These are phyloP conservation scores for Laguncularia racemosa DNA, from an alignment of 345 rosid species.

Conservation along the genomic window DNA sequence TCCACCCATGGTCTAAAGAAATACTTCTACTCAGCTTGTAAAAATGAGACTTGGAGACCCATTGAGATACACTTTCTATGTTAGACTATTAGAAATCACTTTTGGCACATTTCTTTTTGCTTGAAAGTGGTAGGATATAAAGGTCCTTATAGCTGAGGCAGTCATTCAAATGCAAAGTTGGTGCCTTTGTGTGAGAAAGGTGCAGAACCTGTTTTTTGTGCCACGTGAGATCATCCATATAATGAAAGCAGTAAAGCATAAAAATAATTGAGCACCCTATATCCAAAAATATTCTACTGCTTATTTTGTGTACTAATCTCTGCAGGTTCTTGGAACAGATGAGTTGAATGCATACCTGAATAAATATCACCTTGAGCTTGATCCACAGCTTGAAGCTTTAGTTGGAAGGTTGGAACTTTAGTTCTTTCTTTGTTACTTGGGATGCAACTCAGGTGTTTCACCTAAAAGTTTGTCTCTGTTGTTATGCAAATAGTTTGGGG, in stretches of 20 bases:
- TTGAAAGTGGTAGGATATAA: not conserved
- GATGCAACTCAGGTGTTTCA: not conserved
- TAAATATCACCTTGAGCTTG: slow-evolving; percentile 79
- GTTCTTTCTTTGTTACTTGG: not conserved
- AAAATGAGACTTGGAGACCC: not conserved
- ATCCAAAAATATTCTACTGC: not conserved
- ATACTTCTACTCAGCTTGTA: not conserved
- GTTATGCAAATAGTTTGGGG: not conserved
- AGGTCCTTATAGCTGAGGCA: too few relatives aligned
- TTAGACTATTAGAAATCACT: too few relatives aligned
- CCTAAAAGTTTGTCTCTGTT: not conserved
- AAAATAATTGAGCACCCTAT: too few relatives aligned
- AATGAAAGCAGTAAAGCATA: too few relatives aligned
- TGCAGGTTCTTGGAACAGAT: slow-evolving; percentile 71
- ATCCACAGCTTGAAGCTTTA: slow-evolving; percentile 68
- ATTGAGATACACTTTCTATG: too few relatives aligned
- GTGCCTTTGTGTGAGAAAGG: too few relatives aligned
- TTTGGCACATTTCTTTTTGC: not conserved
- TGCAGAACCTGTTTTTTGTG: too few relatives aligned
- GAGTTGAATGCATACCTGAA: slow-evolving; percentile 67
- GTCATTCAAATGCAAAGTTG: too few relatives aligned
- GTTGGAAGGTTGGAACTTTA: slow-evolving; percentile 53
- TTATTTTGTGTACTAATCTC: not conserved
- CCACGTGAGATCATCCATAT: too few relatives aligned
- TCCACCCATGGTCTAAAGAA: not conserved